Conservation (phyloP, 345 rosid genomes). For the Euphorbia tirucalli region DNA sequence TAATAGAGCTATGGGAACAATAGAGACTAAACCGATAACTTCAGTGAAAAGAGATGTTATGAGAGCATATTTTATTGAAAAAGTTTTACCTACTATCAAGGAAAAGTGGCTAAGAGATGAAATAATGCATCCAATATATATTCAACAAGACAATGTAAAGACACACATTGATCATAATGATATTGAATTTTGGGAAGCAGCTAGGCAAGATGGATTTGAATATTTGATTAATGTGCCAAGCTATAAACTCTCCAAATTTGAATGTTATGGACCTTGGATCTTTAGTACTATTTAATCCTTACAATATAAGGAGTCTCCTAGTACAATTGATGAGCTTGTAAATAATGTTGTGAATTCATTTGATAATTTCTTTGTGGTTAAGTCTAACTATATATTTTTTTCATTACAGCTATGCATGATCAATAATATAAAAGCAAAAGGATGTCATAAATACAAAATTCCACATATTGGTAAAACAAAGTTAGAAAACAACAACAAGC, state of each 20-base stretch:
- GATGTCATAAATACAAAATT: background rate
- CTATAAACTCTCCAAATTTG: background rate
- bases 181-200: background rate
- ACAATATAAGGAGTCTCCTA: background rate
- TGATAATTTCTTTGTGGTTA: background rate
- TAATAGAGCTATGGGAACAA: background rate
- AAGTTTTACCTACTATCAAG: background rate
- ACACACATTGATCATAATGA: background rate
- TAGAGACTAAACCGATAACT: background rate
- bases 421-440: background rate
- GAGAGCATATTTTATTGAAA: no score
- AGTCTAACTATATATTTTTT: background rate
- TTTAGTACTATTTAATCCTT: background rate
- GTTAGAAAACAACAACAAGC: background rate
- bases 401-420: background rate
- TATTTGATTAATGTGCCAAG: background rate
- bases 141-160: background rate
- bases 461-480: background rate
- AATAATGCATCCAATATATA: background rate
- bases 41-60: background rate
- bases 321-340: background rate
- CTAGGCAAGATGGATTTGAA: background rate
- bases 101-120: background rate
- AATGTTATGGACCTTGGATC: background rate
- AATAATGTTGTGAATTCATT: background rate